phyloP scores from a whole-genome alignment of 306 rosid genomes.

The Begonia fuchsioides region DNA sequence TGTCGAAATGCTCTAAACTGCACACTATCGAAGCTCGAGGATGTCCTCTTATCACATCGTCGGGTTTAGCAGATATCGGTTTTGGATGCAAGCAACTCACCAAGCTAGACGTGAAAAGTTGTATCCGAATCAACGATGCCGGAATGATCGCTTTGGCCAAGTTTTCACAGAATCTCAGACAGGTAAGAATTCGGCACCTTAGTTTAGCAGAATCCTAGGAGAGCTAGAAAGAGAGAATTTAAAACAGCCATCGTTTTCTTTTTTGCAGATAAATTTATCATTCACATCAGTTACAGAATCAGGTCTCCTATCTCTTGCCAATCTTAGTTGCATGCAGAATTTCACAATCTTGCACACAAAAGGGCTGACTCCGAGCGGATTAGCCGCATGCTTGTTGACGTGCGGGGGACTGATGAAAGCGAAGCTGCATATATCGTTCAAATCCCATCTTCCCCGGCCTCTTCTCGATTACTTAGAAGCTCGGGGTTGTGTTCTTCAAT shows the following conservation, averaged over 20 bases:
- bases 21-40: conserved; percentile 45
- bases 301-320: conserved; percentile 49
- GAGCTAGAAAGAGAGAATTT: background rate
- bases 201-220: background rate
- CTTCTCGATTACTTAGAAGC: conserved; percentile 32
- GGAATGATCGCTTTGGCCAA: conserved; percentile 44
- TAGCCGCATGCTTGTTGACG: conserved; percentile 36
- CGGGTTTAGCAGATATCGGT: conserved; percentile 41
- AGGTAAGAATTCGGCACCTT: conserved; percentile 11
- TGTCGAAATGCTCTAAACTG: conserved; percentile 39
- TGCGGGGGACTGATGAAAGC: conserved; percentile 39
- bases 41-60: conserved; percentile 30
- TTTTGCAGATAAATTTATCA: conserved; percentile 56
- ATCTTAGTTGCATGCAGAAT: conserved; percentile 32
- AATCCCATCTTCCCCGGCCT: conserved; percentile 30
- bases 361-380: conserved; percentile 47
- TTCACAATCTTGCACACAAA: conserved; percentile 43
- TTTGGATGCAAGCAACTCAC: conserved; percentile 40
- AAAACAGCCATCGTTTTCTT: background rate
- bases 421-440: conserved; percentile 49
- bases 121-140: conserved; percentile 30
- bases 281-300: conserved; percentile 45
- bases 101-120: conserved; percentile 44
- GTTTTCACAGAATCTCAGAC: conserved; percentile 37
- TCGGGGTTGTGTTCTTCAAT: conserved; percentile 46